A percentile compares a stretch with the other conserved stretches of the same genome.
These are phyloP conservation scores for Russula ochroleuca DNA, from an alignment of 768 basidiomycete species.

Conservation along the genomic window DNA sequence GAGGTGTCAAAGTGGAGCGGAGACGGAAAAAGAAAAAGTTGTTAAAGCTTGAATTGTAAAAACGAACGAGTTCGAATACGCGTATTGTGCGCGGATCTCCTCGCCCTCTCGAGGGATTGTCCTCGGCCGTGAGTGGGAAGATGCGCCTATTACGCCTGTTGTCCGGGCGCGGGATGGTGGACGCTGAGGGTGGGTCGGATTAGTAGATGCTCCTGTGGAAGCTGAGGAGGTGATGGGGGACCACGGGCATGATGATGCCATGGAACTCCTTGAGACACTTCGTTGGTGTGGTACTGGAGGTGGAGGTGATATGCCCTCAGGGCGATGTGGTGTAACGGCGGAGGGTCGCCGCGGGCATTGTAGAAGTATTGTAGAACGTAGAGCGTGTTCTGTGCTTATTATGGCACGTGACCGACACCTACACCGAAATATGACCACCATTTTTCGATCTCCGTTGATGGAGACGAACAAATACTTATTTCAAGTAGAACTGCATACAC, in stretches of 20 bases:
- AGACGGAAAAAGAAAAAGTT: conserved; percentile 41
- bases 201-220: conserved; percentile 34
- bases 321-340: conserved; percentile 36
- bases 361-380: no score
- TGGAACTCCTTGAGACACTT: conserved; percentile 26
- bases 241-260: conserved; percentile 29
- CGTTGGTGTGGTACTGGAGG: conserved; percentile 15
- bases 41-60: conserved; percentile 8
- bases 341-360: conserved; percentile 46
- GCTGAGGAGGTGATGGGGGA: conserved; percentile 27
- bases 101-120: conserved; percentile 64
- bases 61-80: conserved; percentile 62
- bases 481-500: no score
- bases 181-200: conserved; percentile 38
- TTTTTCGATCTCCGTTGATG: no score
- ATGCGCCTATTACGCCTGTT: conserved; percentile 38
- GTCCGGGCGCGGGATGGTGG: conserved; percentile 59
- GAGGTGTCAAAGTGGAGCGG: conserved; percentile 85
- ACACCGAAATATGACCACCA: no score
- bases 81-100: conserved; percentile 81
- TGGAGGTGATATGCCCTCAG: conserved; percentile 8
- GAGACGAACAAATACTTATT: no score
- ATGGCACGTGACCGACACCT: no score
- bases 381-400: no score
- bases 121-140: conserved; percentile 64